phyloP scores from a whole-genome alignment of 768 basidiomycete genomes.

The Royoungia palumana region DNA sequence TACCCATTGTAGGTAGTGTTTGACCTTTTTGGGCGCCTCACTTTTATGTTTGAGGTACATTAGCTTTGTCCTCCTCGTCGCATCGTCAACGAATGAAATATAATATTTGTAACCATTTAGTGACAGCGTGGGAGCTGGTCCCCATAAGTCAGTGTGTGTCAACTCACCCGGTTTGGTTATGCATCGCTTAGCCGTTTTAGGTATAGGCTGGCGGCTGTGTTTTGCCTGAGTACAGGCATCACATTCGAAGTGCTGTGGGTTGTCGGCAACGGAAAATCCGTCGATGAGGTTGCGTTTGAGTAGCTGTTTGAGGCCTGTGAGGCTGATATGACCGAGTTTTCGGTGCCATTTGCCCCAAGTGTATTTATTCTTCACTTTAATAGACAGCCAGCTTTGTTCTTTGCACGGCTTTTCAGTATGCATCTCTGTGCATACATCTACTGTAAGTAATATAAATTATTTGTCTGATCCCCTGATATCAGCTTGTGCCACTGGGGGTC shows the following conservation, averaged over 20 bases:
- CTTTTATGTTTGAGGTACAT: neutral
- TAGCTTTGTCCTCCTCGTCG: neutral
- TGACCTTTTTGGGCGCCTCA: neutral
- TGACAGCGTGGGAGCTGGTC: neutral
- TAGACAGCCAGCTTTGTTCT: neutral
- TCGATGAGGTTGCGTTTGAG: neutral
- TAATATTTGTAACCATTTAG: neutral
- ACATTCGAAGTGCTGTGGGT: neutral
- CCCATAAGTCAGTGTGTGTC: slow-evolving; percentile 9
- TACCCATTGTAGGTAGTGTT: neutral
- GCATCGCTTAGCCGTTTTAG: neutral
- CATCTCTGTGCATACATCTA: no score
- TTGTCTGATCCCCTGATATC: no score
- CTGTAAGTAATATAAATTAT: no score
- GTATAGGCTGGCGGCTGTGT: neutral
- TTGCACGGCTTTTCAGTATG: no score
- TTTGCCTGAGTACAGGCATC: slow-evolving; percentile 1
- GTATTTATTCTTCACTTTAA: neutral
- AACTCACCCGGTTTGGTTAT: neutral
- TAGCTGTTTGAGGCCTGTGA: neutral
- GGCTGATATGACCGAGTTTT: neutral
- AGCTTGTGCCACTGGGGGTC: no score
- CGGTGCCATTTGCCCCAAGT: slow-evolving; percentile 1
- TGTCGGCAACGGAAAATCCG: neutral
- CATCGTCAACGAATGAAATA: neutral